Evolutionary conservation across 2,329 filamentous ascomycete species (phyloP).

Genomic region (Phialocephala sp.): DNA sequence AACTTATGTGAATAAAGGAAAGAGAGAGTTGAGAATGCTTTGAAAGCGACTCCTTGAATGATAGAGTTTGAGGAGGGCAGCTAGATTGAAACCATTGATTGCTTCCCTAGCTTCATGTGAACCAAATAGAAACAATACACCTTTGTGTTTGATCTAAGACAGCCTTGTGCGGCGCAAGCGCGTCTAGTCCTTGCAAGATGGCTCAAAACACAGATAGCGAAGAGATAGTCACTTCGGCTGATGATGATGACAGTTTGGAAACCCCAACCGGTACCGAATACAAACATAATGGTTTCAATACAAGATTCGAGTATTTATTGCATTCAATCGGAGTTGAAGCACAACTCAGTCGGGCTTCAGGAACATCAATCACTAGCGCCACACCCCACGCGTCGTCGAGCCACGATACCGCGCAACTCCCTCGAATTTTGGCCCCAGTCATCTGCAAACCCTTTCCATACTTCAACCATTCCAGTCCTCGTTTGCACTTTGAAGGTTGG

Average conservation of each 20-base stretch:
- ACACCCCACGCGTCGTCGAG: neutral
- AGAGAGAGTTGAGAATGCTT: neutral
- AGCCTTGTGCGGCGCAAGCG: neutral
- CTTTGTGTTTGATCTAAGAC: neutral
- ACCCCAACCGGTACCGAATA: no score
- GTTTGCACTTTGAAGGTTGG: neutral
- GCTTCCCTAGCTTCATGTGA: no score
- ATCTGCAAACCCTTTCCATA: slow-evolving; percentile 5
- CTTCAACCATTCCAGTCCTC: neutral
- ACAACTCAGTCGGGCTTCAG: neutral
- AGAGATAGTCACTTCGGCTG: no score
- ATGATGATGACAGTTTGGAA: no score
- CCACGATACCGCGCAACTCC: neutral
- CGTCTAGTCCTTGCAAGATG: neutral
- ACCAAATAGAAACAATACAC: no score
- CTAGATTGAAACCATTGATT: neutral
- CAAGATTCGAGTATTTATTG: neutral
- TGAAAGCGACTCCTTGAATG: neutral
- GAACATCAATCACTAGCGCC: neutral
- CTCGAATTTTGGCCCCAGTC: neutral
- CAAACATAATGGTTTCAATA: neutral
- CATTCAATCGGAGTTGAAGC: neutral
- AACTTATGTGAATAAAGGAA: neutral
- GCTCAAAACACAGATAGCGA: neutral
- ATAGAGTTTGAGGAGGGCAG: neutral